Base-by-base conservation (phyloP, 202 grass and related monocot genomes). In the Saccharum hybrid region DNA sequence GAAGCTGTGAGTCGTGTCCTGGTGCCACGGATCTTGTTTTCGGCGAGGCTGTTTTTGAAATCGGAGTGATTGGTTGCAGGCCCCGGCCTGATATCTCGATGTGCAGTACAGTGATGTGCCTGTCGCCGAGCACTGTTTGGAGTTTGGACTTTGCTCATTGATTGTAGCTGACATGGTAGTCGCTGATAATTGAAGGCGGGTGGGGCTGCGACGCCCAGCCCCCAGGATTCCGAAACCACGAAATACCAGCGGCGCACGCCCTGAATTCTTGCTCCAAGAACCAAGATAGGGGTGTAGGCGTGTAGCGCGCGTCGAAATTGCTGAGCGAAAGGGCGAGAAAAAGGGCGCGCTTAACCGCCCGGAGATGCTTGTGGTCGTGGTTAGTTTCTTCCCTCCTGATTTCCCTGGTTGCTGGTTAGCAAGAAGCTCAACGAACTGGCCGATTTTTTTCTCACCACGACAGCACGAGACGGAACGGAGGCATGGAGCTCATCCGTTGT, bases 1-100 rank as follows among this genome's bases (percentile, higher is more conserved):
- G 48, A 86, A 89, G 77, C 62, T 71, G 52, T 8, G 85, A 89
- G 77, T 63, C 45, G 65, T n/a, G 72, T 64, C 74, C 77, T 57
- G 54, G 83, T 26, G 79, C 33, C 48, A 64, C 37, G 67, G 77
- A 63, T 83, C 76, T 59, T 72, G 72, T 71, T 85, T 71, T 65
- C 63, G 10, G 52, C 4, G 75, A 36, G 77, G 48, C 65, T 68
- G 68, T 79, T 83, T 76, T 76, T 54, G 75, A 83, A 80, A 30
- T 54, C 8, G 26, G 71, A 62, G 79, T n/a, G 38, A 74, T 30
- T 71, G 67, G 66, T 71, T 61, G 86, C 61, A 52, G 70, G 19
- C 28, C 62, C 16, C 26, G 26, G 18, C 4, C 39, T 37, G 60
- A 18, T 48, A 59, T 74, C 18, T 56, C 61, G 66, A 78, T 62